Evolutionary conservation across 2,329 filamentous ascomycete genomes (phyloP), one percentile per base, ranked within the genome.

Genomic region (Thielaviopsis populi): DNA sequence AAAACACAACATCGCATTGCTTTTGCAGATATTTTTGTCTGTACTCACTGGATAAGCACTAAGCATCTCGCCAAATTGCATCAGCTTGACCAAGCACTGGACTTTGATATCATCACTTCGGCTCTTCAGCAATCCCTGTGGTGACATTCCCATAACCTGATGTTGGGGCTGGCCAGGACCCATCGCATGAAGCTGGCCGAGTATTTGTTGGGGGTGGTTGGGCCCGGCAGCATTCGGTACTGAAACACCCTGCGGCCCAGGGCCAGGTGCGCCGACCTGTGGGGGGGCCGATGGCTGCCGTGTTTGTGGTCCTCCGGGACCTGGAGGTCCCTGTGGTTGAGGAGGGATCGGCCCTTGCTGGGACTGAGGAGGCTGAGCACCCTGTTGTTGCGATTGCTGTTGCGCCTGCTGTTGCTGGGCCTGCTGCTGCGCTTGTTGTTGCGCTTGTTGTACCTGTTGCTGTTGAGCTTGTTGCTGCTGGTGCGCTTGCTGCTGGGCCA

Each of bases 31-130:
- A n/a, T n/a, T n/a, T n/a, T n/a, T n/a, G 24, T 2, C 2, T 66
- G 61, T 67, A 73, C 78, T 69, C 72, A 83, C 79, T 43, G 77
- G 76, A 68, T 80, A 86, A 40, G 76, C 78, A 67, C 81, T 84
- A 10, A 87, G 71, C 67, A 82, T 77, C 73, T 86, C 83, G 74
- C 82, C 75, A 71, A 86, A 86, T 67, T 82, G 80, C 74, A 83
- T 78, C 53, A 87, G 72, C 70, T 79, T 83, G 64, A 86, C 72
- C 46, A 85, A 69, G 67, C 80, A 85, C 64, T 81, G 78, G 2
- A 80, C 78, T 70, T 81, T 84, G 72, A 81, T 76, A 48, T 74
- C 74, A 59, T 78, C 79, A 62, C 24, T 33, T 30, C 64, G 61
- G 15, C 8, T 30, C 30, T 65, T 64, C 13, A 42, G 37, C 15